Evolutionary conservation across 176 grass and related monocot genomes (phyloP).

Genomic region (Raddia guianensis): DNA sequence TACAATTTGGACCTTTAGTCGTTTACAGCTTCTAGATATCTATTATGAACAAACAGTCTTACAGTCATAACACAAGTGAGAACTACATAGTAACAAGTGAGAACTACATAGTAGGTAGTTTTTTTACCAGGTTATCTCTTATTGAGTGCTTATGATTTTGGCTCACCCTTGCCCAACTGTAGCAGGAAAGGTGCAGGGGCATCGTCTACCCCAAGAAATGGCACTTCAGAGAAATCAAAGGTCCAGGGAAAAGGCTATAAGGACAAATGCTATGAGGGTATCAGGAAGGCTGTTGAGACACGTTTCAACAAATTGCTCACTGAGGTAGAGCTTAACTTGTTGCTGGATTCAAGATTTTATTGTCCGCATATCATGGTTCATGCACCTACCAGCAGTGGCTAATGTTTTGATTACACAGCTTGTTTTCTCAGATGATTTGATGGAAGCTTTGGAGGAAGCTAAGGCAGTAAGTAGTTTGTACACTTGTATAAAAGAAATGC

Average conservation of each 20-base stretch:
- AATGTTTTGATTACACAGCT: constrained; percentile 63
- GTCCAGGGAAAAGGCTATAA: constrained; percentile 90
- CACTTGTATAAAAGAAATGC: constrained; percentile 6
- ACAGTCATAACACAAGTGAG: constrained; percentile 23
- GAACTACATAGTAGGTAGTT: constrained; percentile 25
- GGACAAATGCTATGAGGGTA: constrained; percentile 92
- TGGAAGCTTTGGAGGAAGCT: constrained; percentile 98
- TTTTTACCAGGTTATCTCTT: constrained; percentile 32
- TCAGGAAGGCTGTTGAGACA: constrained; percentile 87
- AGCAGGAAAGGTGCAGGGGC: constrained; percentile 71
- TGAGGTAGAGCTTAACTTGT: constrained; percentile 58
- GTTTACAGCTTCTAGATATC: constrained; percentile 22
- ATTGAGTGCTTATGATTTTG: constrained; percentile 17
- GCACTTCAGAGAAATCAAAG: constrained; percentile 70
- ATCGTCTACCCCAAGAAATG: constrained; percentile 64
- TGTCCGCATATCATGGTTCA: constrained; percentile 14
- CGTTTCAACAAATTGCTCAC: constrained; percentile 88
- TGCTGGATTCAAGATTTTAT: constrained; percentile 30
- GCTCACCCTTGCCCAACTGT: constrained; percentile 15
- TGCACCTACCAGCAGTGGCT: constrained; percentile 37
- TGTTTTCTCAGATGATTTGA: constrained; percentile 85
- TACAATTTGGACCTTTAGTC: constrained; percentile 9
- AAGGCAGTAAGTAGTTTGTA: constrained; percentile 68
- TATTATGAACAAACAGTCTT: not conserved
- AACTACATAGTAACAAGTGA: constrained; percentile 36